Base-by-base conservation (phyloP, 108 stramenopile species). In the Asterionellopsis glacialis region DNA sequence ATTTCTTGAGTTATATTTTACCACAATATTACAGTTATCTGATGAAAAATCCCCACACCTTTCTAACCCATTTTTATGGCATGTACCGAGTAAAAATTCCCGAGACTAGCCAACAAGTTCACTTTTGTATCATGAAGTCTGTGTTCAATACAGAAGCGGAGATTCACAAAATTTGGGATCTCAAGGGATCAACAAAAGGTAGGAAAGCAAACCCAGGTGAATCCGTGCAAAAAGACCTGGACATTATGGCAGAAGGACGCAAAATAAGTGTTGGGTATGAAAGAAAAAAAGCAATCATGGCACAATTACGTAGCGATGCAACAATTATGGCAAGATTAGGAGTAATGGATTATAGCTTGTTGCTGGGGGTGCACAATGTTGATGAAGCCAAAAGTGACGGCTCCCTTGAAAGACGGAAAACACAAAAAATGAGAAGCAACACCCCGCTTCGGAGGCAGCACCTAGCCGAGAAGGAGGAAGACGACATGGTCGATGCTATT, bases 261-360 rank as follows among this genome's bases (percentile, higher is more conserved):
- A 75, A 71, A 48, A 55, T 92, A 15, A 49, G 65, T 39, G 57
- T 80, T 21, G 64, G 76, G 9, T 57, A 64, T 7, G 68, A 55
- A 41, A 69, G 57, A 9, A 71, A 75, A 50, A 68, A 56, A 6
- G 56, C 57, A 9, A 71, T 92, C 41, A 44, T 89, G 50, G 58
- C 70, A 10, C 76, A 77, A 41, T 60, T 88, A 24, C 45, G 50
- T 38, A 43, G 56, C 27, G 91, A 92, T 69, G 80, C 82, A 12
- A 68, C 67, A 13, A 87, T 86, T 55, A 59, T 92, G 61, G 81
- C 80, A 39, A 47, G 66, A 27, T 38, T 82, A 57, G 64, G 82
- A 10, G 87, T 92, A 49, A 92, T 92, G 91, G 91, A 92, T 72
- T 92, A 92, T 63, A 85, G 83, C 22, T 61, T 92, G 57, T 60